Conservation (phyloP, 371 early-diverging fungal genomes). For the Rhizopus arrhizus region DNA sequence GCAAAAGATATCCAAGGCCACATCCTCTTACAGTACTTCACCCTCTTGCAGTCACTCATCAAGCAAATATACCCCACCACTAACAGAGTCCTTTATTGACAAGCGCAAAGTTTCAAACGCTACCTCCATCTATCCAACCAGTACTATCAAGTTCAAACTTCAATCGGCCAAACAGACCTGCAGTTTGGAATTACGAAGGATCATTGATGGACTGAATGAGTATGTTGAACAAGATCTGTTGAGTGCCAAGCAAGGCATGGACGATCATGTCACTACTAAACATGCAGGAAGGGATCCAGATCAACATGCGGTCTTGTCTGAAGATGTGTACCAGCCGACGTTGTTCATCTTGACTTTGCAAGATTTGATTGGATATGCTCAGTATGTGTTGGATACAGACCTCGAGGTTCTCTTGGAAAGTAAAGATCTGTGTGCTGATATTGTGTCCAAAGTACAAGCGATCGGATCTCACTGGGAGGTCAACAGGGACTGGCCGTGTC, state of each 20-base stretch:
- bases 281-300: conserved; percentile 39
- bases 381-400: conserved; percentile 60
- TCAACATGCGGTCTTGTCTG: conserved; percentile 30
- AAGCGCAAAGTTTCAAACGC: background rate
- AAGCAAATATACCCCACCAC: background rate
- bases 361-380: conserved; percentile 59
- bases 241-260: background rate
- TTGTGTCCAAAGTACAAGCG: conserved; percentile 55
- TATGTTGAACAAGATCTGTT: conserved; percentile 60
- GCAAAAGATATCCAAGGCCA: background rate
- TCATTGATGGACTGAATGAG: conserved; percentile 74
- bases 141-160: conserved; percentile 40
- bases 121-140: conserved; percentile 4
- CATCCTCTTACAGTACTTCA: background rate
- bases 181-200: conserved; percentile 58
- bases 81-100: background rate
- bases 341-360: conserved; percentile 64
- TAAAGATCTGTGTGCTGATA: conserved; percentile 53
- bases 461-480: conserved; percentile 56
- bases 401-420: conserved; percentile 56
- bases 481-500: conserved; percentile 62
- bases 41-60: background rate
- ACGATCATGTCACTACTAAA: conserved; percentile 4
- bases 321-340: conserved; percentile 62
- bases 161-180: conserved; percentile 50